These are phyloP conservation scores for Trichoderma pleuroti DNA, from an alignment of 2,329 filamentous ascomycete species.

Conservation along the genomic window DNA sequence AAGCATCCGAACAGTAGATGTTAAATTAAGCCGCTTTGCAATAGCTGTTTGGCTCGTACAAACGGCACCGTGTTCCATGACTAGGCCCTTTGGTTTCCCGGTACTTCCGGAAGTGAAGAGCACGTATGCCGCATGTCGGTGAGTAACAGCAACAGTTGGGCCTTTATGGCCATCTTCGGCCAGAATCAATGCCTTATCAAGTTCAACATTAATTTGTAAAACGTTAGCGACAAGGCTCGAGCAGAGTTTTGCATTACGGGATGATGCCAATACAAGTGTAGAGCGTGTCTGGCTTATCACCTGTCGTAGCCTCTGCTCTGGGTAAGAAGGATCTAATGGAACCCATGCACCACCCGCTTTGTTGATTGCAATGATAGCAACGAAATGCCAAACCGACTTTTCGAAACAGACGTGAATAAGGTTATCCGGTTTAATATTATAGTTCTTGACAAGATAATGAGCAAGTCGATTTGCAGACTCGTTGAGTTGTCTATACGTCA, in stretches of 20 bases:
- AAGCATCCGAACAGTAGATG: neutral
- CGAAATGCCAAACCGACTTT: constrained; percentile 6
- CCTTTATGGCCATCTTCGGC: neutral
- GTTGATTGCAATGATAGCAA: constrained; percentile 9
- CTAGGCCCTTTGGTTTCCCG: neutral
- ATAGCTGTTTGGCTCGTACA: constrained; percentile 3
- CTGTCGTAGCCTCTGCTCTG: constrained; percentile 12
- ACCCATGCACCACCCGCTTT: constrained; percentile 24
- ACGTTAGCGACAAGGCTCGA: constrained; percentile 12
- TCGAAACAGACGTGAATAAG: constrained; percentile 14
- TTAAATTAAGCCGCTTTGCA: neutral
- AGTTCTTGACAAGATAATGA: neutral
- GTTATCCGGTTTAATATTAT: neutral
- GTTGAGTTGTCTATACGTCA: constrained; percentile 9
- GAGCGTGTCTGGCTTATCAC: constrained; percentile 14
- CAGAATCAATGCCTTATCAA: neutral
- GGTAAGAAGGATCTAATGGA: constrained; percentile 21
- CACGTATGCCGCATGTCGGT: neutral
- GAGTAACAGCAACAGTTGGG: neutral
- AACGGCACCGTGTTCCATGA: constrained; percentile 12
- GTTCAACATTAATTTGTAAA: constrained; percentile 5
- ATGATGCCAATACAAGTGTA: neutral
- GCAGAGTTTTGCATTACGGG: constrained; percentile 22
- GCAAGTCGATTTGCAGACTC: neutral
- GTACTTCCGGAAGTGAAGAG: constrained; percentile 8